phyloP scores from a whole-genome alignment of 2,329 filamentous ascomycete species.

The Remersonia thermophila region DNA sequence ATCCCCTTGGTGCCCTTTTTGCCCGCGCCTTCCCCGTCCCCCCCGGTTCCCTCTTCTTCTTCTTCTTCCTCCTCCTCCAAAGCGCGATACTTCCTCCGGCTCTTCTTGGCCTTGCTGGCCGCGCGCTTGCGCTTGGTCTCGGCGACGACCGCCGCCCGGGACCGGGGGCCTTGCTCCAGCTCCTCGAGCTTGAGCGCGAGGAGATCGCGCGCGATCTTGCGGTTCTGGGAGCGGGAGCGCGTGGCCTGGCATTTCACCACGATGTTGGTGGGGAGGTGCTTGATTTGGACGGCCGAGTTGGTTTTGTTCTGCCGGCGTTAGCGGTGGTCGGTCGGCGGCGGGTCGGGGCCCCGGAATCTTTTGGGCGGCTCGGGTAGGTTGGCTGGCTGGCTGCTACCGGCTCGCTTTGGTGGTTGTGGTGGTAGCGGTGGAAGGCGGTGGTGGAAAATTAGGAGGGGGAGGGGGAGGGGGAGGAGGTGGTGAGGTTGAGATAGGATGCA shows the following conservation, averaged over 20 bases:
- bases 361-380: conserved; percentile 1
- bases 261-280: conserved; percentile 77
- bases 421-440: not conserved
- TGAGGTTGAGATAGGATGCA: not conserved
- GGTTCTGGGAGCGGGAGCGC: conserved; percentile 73
- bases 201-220: conserved; percentile 68
- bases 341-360: too few species aligned
- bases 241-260: conserved; percentile 93
- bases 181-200: conserved; percentile 66
- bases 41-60: conserved; percentile 5
- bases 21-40: not conserved
- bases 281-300: conserved; percentile 84
- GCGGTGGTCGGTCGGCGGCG: too few species aligned
- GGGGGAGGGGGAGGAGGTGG: conserved; percentile 2
- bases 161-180: conserved; percentile 56
- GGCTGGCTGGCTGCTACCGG: too few species aligned
- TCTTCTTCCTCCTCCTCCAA: conserved; percentile 36
- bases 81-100: conserved; percentile 61
- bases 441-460: conserved; percentile 4
- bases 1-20: not conserved
- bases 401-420: not conserved
- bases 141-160: conserved; percentile 51
- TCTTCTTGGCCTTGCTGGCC: conserved; percentile 71
- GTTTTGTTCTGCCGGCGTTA: conserved; percentile 66
- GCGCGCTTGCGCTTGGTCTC: conserved; percentile 54